Percentiles rank a stretch among this genome's conserved stretches.
Conservation (phyloP, 257 asterid species). For the Sherardia arvensis region DNA sequence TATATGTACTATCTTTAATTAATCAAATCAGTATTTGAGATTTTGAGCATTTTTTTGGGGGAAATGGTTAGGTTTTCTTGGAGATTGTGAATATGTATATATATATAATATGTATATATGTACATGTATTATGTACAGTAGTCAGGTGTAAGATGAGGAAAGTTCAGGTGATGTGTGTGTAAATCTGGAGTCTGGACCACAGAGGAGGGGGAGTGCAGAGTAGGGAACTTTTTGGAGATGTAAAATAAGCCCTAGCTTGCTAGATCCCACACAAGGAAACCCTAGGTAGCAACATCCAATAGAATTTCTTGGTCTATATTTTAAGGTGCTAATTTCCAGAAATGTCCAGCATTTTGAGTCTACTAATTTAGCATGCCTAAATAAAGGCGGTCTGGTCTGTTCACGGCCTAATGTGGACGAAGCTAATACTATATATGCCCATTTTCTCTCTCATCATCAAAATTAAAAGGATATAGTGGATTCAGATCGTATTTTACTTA, state of each 20-base stretch:
- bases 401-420: background rate
- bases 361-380: background rate
- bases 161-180: background rate
- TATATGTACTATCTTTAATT: no score
- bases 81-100: background rate
- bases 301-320: background rate
- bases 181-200: slow-evolving; percentile 14
- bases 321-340: background rate
- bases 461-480: no score
- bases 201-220: background rate
- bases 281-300: slow-evolving; percentile 4
- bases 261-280: slow-evolving; percentile 11
- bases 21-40: background rate
- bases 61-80: background rate
- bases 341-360: background rate
- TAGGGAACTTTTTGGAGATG: background rate
- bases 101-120: background rate
- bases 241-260: slow-evolving; percentile 23
- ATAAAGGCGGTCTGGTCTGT: background rate
- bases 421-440: background rate
- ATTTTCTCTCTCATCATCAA: slow-evolving; percentile 40
- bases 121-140: background rate
- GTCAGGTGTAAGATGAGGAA: slow-evolving; percentile 5
- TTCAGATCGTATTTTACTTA: no score
- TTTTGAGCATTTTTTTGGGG: background rate